Conservation (phyloP, 2,329 filamentous ascomycete genomes). For the Graphilbum ipis-grandicollis region DNA sequence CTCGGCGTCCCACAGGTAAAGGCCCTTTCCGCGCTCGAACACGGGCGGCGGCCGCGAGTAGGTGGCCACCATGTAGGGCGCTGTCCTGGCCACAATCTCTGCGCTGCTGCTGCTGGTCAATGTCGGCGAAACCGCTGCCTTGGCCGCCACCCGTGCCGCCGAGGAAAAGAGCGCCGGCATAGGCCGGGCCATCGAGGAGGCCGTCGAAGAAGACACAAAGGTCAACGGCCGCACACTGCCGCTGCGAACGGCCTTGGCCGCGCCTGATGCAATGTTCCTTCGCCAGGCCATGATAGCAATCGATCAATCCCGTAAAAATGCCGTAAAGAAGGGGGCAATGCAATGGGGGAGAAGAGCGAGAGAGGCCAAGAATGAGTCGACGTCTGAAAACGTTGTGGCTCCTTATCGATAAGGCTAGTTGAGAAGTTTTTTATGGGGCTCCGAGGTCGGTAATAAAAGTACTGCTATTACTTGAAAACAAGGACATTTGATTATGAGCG, state of each 20-base stretch:
- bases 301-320: background rate
- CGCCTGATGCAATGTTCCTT: slow-evolving; percentile 4
- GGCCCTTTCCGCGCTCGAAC: slow-evolving; percentile 76
- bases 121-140: too few species aligned
- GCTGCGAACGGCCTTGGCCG: slow-evolving; percentile 5
- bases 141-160: too few species aligned
- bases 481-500: too few species aligned
- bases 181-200: too few species aligned
- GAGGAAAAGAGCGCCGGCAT: background rate
- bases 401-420: background rate
- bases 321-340: background rate
- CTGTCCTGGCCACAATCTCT: slow-evolving; percentile 55
- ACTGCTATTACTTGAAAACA: too few species aligned
- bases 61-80: slow-evolving; percentile 86
- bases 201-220: background rate
- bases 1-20: slow-evolving; percentile 80
- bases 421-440: background rate
- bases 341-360: background rate
- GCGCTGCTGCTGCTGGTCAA: slow-evolving; percentile 28
- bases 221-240: slow-evolving; percentile 1
- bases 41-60: slow-evolving; percentile 82
- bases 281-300: slow-evolving; percentile 6
- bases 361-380: background rate
- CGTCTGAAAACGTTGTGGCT: background rate
- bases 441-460: too few species aligned